A percentile compares a stretch with the other conserved stretches of the same genome.
phyloP scores from a whole-genome alignment of 2,329 filamentous ascomycete species.

The Byssochlamys sp. region DNA sequence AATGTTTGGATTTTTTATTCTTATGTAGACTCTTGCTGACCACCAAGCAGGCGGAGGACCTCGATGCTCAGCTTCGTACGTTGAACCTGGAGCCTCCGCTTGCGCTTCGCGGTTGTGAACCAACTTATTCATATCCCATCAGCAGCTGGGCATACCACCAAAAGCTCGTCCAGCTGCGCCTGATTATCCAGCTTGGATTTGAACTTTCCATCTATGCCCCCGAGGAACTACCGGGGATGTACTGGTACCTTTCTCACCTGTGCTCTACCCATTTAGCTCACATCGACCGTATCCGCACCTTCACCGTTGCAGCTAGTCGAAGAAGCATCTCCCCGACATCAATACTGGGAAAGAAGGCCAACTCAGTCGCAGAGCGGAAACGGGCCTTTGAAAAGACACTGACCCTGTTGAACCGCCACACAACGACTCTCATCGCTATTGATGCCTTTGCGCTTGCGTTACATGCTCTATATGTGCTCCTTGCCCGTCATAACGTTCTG shows the following conservation, averaged over 20 bases:
- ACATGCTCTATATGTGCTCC: conserved; percentile 54
- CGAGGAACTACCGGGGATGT: conserved; percentile 79
- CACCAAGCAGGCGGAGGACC: conserved; percentile 49
- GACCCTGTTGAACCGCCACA: conserved; percentile 50
- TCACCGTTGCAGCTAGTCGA: conserved; percentile 38
- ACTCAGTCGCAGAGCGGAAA: conserved; percentile 16
- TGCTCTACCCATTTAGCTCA: conserved; percentile 59
- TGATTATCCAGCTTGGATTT: conserved; percentile 83
- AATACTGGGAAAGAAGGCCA: conserved; percentile 7
- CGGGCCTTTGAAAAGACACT: conserved; percentile 29
- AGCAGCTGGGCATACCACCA: conserved; percentile 84
- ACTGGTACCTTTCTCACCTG: conserved; percentile 75
- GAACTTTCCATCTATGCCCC: conserved; percentile 82
- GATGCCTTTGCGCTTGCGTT: conserved; percentile 45
- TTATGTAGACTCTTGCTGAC: conserved; percentile 2
- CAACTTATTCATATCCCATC: conserved; percentile 60
- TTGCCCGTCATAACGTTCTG: conserved; percentile 48
- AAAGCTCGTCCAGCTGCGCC: conserved; percentile 80
- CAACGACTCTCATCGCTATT: conserved; percentile 56
- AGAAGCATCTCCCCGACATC: conserved; percentile 12
- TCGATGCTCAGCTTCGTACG: conserved; percentile 58
- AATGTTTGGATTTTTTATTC: neutral
- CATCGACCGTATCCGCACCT: conserved; percentile 62
- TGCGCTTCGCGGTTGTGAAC: conserved; percentile 43
- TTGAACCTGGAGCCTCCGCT: conserved; percentile 54